Evolutionary conservation across 208 protist genomes (phyloP).

Genomic region (Wallacemonas sp.): DNA sequence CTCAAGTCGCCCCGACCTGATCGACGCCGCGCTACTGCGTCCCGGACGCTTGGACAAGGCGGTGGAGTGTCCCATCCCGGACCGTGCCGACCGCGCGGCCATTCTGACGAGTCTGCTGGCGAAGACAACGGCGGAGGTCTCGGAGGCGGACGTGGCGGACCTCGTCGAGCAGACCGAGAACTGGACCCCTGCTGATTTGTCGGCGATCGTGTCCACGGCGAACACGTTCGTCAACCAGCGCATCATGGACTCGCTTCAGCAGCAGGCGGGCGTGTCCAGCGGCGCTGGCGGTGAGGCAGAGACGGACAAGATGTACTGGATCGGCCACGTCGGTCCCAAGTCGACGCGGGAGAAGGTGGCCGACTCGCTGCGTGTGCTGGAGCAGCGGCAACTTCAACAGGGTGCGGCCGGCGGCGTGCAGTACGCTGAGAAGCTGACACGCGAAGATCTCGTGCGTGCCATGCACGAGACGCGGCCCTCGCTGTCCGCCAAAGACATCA

Average conservation of each 20-base stretch:
- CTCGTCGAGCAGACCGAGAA: constrained; percentile 58
- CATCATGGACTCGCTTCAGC: constrained; percentile 51
- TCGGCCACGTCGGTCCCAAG: constrained; percentile 45
- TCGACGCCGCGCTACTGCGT: constrained; percentile 94
- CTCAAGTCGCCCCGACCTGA: constrained; percentile 97
- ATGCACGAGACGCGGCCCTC: constrained; percentile 54
- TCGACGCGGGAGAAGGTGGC: constrained; percentile 66
- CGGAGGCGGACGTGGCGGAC: constrained; percentile 36
- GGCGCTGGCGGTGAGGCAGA: constrained; percentile 1
- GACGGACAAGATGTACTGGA: constrained; percentile 33
- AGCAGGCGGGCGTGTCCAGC: constrained; percentile 2
- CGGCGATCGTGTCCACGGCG: constrained; percentile 73
- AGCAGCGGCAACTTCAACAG: neutral
- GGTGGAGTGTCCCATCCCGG: constrained; percentile 84
- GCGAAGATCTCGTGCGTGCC: constrained; percentile 54
- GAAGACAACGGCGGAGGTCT: constrained; percentile 96
- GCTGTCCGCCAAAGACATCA: constrained; percentile 60
- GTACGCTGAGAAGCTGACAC: constrained; percentile 25
- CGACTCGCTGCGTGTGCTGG: constrained; percentile 42
- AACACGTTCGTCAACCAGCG: constrained; percentile 68
- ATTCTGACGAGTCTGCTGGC: constrained; percentile 98
- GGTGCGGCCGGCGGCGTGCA: constrained; percentile 1
- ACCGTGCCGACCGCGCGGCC: constrained; percentile 77
- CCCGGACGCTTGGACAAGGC: constrained; percentile 90
- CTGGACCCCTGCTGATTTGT: constrained; percentile 84